Evolutionary conservation across 106 monocot species (phyloP), one percentile per base, ranked within the genome.

Genomic region (Dendrobium huoshanense): DNA sequence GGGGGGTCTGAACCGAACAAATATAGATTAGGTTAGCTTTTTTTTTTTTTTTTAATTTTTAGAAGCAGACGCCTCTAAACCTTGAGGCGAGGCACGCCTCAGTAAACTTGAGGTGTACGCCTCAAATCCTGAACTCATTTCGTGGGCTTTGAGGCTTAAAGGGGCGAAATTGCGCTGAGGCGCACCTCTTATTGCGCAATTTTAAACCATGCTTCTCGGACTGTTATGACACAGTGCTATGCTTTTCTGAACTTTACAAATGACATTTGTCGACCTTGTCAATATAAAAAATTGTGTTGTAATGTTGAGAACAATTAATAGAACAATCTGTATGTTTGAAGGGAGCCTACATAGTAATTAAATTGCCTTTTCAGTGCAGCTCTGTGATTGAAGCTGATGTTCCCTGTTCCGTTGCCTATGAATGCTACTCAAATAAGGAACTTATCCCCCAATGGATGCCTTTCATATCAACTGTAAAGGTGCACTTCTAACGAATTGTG

Each of bases 401-500:
- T 78, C 99, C 99, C 22, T 91, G 89, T 78, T 95, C 99, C 75
- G 87, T 95, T 77, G 99, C 99, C 1, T 99, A 90, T 79, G 86
- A 95, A 18, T 93, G 88, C 83, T 99, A 95, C 82, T 95, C 91
- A 70, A 95, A 95, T 79, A 91, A 90, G 45, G 95, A 99, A 86
- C 55, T 80, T 17, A 93, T 99, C 80, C 91, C 95, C 48, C 64
- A 86, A 81, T 99, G 99, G 99, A 95, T 95, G 99, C 91, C 99
- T 65, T 99, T 95, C 84, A 99, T 99, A 79, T 95, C 92, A 42
- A 88, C 95, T 74, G 99, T 99, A 51, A 87, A 93, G 89, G 99
- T 99, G 85, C 79, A 51, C 65, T 89, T 56, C 24, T 64, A 22
- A 33, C 8, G 19, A 61, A 37, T 41, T 64, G 31, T 80, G 55